phyloP scores from a whole-genome alignment of 176 grass and related monocot genomes.

The Aegilops umbellulata region DNA sequence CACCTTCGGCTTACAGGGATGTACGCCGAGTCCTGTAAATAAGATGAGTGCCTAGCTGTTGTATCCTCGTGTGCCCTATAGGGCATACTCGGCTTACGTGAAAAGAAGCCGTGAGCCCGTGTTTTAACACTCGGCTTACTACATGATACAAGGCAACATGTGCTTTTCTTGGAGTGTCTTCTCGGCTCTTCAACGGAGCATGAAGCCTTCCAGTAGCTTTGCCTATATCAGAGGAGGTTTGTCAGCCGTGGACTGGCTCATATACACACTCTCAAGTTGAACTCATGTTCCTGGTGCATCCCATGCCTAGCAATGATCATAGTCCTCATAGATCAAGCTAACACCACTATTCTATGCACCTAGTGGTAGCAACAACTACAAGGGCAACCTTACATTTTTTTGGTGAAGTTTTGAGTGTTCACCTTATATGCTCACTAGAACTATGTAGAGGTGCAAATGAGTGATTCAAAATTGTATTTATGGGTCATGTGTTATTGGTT shows the following conservation, averaged over 20 bases:
- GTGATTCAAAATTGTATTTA: not conserved
- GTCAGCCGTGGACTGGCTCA: not conserved
- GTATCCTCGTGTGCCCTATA: too few relatives aligned
- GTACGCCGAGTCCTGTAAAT: too few relatives aligned
- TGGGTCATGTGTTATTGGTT: not conserved
- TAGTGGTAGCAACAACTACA: not conserved
- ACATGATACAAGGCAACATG: too few relatives aligned
- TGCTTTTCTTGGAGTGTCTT: too few relatives aligned
- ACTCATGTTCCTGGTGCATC: not conserved
- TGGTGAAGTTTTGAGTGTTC: not conserved
- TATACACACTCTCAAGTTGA: not conserved
- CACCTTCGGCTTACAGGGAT: too few relatives aligned
- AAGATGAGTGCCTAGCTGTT: too few relatives aligned
- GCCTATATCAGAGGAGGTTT: not conserved
- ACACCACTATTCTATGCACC: not conserved
- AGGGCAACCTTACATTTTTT: not conserved
- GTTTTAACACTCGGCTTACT: too few relatives aligned
- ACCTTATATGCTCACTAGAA: not conserved
- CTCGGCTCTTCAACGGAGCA: too few relatives aligned
- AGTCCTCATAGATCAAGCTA: not conserved
- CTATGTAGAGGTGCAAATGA: not conserved
- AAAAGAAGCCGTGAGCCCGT: too few relatives aligned
- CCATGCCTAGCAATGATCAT: not conserved
- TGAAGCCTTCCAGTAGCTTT: too few relatives aligned
- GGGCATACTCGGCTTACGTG: too few relatives aligned